These are phyloP conservation scores for Sugiyamaella castrensis DNA, from an alignment of 1,139 yeast genomes.

Conservation along the genomic window DNA sequence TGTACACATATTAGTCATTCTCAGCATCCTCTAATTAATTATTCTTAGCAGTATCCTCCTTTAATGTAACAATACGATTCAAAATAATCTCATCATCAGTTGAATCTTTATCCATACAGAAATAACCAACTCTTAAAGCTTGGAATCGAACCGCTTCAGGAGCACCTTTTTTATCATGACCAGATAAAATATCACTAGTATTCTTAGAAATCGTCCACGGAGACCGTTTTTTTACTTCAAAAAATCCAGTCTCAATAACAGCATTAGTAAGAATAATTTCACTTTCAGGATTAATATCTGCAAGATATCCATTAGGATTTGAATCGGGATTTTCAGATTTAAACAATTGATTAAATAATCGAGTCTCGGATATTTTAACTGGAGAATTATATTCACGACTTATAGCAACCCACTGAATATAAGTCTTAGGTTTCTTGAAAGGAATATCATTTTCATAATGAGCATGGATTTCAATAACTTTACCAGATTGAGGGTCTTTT, in stretches of 20 bases:
- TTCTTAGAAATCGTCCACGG: conserved; percentile 66
- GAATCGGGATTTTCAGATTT: conserved; percentile 87
- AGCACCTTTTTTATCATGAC: conserved; percentile 58
- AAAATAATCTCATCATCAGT: conserved; percentile 58
- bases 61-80: conserved; percentile 86
- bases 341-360: conserved; percentile 86
- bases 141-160: conserved; percentile 94
- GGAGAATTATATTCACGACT: conserved; percentile 60
- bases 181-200: conserved; percentile 39
- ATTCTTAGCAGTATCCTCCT: conserved; percentile 52
- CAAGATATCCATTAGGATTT: conserved; percentile 82
- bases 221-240: conserved; percentile 61
- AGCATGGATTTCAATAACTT: conserved; percentile 67
- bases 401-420: conserved; percentile 93
- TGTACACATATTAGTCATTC: too few relatives aligned
- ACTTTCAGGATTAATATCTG: conserved; percentile 76
- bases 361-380: conserved; percentile 64
- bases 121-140: conserved; percentile 95
- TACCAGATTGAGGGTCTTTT: conserved; percentile 55
- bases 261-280: conserved; percentile 67
- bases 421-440: conserved; percentile 83
- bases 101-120: conserved; percentile 84
- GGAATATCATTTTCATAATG: conserved; percentile 68
- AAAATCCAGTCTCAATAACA: conserved; percentile 74
- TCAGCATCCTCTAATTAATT: too few relatives aligned